Conservation (phyloP, 1,284 basidiomycete genomes). For the Leccinum pachyderme region DNA sequence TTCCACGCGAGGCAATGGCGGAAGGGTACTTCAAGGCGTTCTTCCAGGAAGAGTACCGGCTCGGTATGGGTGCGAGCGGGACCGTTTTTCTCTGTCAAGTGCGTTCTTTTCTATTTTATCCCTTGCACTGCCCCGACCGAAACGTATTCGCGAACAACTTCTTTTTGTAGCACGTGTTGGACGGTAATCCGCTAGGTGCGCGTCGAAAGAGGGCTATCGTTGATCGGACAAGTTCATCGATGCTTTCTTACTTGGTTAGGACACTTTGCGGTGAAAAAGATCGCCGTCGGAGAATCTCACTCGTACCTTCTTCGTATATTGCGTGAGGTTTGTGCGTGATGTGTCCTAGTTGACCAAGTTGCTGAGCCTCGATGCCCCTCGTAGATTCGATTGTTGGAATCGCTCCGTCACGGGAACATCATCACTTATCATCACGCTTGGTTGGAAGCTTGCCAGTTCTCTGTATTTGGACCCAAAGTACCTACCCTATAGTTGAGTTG, state of each 20-base stretch:
- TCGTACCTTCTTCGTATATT: slow-evolving; percentile 80
- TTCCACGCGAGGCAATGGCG: slow-evolving; percentile 68
- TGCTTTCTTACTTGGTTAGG: slow-evolving; percentile 40
- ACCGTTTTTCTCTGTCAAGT: slow-evolving; percentile 86
- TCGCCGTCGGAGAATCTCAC: slow-evolving; percentile 88
- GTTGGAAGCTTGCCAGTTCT: slow-evolving; percentile 85
- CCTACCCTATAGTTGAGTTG: slow-evolving; percentile 72
- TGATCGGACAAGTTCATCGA: slow-evolving; percentile 2
- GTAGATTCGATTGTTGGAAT: slow-evolving; percentile 79
- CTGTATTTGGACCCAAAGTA: slow-evolving; percentile 79
- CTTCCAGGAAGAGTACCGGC: slow-evolving; percentile 81
- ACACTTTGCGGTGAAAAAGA: slow-evolving; percentile 92
- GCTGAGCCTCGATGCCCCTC: neutral
- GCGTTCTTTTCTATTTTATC: slow-evolving; percentile 17
- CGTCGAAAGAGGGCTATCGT: neutral
- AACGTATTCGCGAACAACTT: neutral
- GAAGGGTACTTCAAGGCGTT: slow-evolving; percentile 85
- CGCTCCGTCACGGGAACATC: slow-evolving; percentile 88
- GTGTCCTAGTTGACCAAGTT: neutral
- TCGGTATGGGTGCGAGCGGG: slow-evolving; percentile 93
- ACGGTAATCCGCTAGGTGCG: slow-evolving; percentile 72
- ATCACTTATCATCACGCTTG: slow-evolving; percentile 95
- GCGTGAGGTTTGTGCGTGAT: slow-evolving; percentile 55
- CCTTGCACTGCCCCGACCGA: slow-evolving; percentile 2
- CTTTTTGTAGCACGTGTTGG: slow-evolving; percentile 65